Percentiles rank a stretch among this genome's conserved stretches.
These are phyloP conservation scores for Aspergillus carlsbadensis DNA, from an alignment of 495 filamentous ascomycete species.

Conservation along the genomic window DNA sequence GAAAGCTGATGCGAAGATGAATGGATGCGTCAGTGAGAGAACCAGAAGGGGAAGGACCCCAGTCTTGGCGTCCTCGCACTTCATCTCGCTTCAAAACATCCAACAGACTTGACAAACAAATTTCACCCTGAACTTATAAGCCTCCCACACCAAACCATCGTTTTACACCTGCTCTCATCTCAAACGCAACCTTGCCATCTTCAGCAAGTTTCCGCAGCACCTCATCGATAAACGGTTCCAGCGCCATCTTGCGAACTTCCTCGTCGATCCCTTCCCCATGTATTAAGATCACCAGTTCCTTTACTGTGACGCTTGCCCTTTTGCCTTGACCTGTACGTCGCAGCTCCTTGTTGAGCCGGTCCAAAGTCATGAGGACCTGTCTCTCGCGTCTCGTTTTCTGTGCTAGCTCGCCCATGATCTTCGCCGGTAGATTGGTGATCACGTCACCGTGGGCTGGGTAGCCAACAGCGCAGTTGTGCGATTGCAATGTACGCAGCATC, in stretches of 20 bases:
- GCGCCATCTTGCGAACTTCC: conserved; percentile 24
- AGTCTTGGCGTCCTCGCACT: conserved; percentile 2
- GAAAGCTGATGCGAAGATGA: neutral
- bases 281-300: conserved; percentile 37
- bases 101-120: too few species aligned
- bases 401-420: conserved; percentile 28
- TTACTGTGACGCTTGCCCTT: conserved; percentile 34
- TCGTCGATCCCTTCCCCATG: conserved; percentile 33
- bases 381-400: conserved; percentile 37
- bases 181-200: conserved; percentile 49
- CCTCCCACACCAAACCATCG: conserved; percentile 39
- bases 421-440: conserved; percentile 34
- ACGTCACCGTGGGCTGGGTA: conserved; percentile 44
- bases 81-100: neutral
- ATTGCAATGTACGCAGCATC: conserved; percentile 29
- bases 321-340: conserved; percentile 8
- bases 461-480: conserved; percentile 29
- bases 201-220: conserved; percentile 49
- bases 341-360: conserved; percentile 2
- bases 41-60: too few species aligned
- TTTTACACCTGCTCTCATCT: conserved; percentile 35
- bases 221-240: conserved; percentile 49
- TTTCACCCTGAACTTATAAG: too few species aligned
- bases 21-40: too few species aligned
- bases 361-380: conserved; percentile 32